Evolutionary conservation across 257 asterid species (phyloP), one percentile per base, ranked within the genome.

Genomic region (Catharanthus roseus): DNA sequence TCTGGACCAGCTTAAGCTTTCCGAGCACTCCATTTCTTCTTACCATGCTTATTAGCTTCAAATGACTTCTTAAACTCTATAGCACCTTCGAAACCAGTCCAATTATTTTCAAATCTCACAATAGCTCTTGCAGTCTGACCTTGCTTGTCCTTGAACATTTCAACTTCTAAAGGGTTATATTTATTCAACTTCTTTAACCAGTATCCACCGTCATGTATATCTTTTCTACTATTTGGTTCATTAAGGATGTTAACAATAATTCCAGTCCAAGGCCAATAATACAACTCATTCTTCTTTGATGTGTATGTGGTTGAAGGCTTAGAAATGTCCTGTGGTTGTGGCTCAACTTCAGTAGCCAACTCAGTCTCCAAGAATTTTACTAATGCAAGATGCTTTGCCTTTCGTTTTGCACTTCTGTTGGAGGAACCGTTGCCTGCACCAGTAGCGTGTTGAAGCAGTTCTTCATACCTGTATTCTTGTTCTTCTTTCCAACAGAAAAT

Each of bases 401-500:
- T 89, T 78, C 86, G 91, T 77, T 79, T 85, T 36, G 89, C 90
- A 60, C 88, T 85, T 74, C 87, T 69, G 65, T 72, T 84, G 60
- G 89, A 71, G 12, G 97, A 78, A 57, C 95, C 96, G 81, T 86
- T 91, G 61, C 88, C 84, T 19, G 77, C 95, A 77, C 97, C 96
- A 51, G 86, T 78, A 33, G 96, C 99, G 77, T 91, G 99, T 58
- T 85, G 90, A 76, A 77, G 76, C 50, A 95, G 97, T 70, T 95
- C 97, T 77, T 88, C 83, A 81, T 82, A 88, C 86, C 83, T 85
- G 77, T 89, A 95, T 75, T 86, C 97, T 53, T 95, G 99, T 95
- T 95, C 82, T 91, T 95, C 86, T 90, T 91, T 15, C 96, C 97
- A 42, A 95, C 96, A 75, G 96, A 95, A 58, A 91, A 95, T 47